Evolutionary conservation across 805 yeast genomes (phyloP), one percentile per base, ranked within the genome.

Genomic region (Teunomyces stri): DNA sequence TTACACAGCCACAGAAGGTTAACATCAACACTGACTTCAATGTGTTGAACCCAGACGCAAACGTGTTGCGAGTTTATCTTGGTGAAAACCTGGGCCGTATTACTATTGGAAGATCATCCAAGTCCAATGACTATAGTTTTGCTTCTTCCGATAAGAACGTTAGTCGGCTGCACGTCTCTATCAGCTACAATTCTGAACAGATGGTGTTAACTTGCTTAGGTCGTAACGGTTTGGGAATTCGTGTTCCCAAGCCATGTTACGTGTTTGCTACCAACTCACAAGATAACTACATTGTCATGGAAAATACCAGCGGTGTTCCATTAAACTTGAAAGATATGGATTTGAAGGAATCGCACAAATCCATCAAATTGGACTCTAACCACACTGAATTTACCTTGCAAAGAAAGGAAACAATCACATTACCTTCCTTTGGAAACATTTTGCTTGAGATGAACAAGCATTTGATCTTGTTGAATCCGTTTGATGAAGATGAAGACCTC

Each of bases 381-480:
- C 70, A 71, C 54, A 79, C 84, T 12, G 81, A 82, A 53, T 76
- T 84, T 51, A 70, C 74, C 39, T 76, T 91, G 42, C 68, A 78
- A 48, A 76, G 80, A 49, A 79, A 76, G 46, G 96, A 91, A 65
- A 69, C 80, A 2, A 74, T 88, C 16, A 68, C 74, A 2, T 68
- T 90, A 59, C 94, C 94, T 5, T 75, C 78, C 46, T 74, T 81
- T 35, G 72, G 77, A 40, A 85, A 85, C 36, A 72, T 87, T 5
- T 66, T 82, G 16, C 57, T 91, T 44, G 92, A 89, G 58, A 76
- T 92, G 45, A 82, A 88, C 54, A 86, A 87, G n/a, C 81, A 83
- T 46, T 55, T 70, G n/a, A 66, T 79, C 1, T 58, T 81, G 42
- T 64, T 84, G 25, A 82, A 82, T 51, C 75, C 79, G 4, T 64